Evolutionary conservation across 768 basidiomycete genomes (phyloP), one percentile per base, ranked within the genome.

Genomic region (Dioszegia hungarica): DNA sequence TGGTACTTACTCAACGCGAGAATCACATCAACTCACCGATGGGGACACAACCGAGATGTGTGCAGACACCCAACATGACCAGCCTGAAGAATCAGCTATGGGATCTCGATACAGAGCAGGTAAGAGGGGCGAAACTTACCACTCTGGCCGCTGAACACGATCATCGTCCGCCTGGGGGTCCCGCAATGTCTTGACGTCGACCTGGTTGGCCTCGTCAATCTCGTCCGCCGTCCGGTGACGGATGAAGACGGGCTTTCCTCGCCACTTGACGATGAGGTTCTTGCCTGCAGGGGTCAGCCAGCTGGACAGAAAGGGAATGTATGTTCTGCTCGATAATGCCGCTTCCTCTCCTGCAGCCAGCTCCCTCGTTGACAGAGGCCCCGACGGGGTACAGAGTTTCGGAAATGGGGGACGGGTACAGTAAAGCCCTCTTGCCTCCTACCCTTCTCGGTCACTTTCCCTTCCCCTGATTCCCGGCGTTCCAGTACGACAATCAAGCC

Each of bases 191-290:
- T 92, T 90, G 86, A 92, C 86, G 77, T 94, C 85, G 56, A 82
- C 79, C 36, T 77, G 70, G 78, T 89, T 86, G 48, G 95, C 95
- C 80, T 99, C 95, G 61, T 89, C 84, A 67, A 99, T 89, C 81
- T 99, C 95, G 54, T 81, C 82, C 55, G 81, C 70, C 14, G 95
- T 99, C 71, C 95, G 85, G 81, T 99, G 95, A 64, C 95, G 85
- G 77, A 99, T 91, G 82, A 98, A 98, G 53, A 99, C 95, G 63
- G 95, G 95, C 82, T 99, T 99, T 77, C 95, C 95, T 73, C 95
- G 89, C 95, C 95, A 99, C 81, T 97, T 77, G 63, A 70, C 69
- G 57, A 73, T 70, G 55, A 75, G 62, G 69, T 68, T 69, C 58
- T 73, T 61, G 54, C 71, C 71, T 73, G 45, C 17, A 38, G 20